A percentile compares a stretch with the other conserved stretches of the same genome.
phyloP scores from a whole-genome alignment of 2,329 filamentous ascomycete species.

The Penicillium sp. region DNA sequence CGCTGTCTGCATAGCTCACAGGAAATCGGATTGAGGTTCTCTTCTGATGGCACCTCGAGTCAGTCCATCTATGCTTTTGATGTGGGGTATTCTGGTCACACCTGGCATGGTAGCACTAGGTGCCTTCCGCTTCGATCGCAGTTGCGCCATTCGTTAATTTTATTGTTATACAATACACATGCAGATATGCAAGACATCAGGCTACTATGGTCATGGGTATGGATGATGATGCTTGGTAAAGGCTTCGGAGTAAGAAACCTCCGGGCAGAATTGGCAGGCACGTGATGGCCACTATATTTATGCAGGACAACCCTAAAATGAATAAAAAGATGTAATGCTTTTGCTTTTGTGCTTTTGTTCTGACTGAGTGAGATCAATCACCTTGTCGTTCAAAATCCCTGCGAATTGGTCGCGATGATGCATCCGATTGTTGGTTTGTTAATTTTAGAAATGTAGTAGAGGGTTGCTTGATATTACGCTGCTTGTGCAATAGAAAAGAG shows the following conservation, averaged over 20 bases:
- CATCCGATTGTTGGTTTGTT: no score
- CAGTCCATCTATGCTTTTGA: background rate
- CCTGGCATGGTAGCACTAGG: constrained; percentile 6
- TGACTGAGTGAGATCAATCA: no score
- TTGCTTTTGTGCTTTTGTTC: no score
- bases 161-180: background rate
- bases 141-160: background rate
- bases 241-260: constrained; percentile 16
- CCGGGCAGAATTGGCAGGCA: constrained; percentile 2
- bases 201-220: background rate
- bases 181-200: background rate
- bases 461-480: background rate
- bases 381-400: no score
- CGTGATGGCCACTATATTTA: background rate
- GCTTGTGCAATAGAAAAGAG: background rate
- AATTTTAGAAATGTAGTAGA: background rate
- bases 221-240: background rate
- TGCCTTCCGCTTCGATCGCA: constrained; percentile 10
- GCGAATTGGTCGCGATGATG: no score
- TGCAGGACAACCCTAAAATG: background rate
- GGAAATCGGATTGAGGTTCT: constrained; percentile 15
- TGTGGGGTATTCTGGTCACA: constrained; percentile 1
- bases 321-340: no score
- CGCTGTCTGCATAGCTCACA: constrained; percentile 21
- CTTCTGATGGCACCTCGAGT: constrained; percentile 5